A percentile compares a stretch with the other conserved stretches of the same genome.
phyloP scores from a whole-genome alignment of 1,139 yeast genomes.

The Yamadazyma songkhlaensis region DNA sequence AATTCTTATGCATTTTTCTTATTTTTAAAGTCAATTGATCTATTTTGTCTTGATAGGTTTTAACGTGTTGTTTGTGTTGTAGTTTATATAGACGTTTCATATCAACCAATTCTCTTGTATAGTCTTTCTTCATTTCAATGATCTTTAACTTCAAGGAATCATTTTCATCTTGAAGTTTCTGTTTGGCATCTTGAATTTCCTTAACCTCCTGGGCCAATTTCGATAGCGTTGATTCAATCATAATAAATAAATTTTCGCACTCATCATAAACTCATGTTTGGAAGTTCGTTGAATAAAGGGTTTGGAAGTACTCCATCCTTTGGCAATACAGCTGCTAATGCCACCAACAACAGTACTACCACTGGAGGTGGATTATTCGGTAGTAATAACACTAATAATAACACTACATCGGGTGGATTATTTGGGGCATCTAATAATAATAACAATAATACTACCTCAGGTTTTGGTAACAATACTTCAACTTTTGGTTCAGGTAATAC shows the following conservation, averaged over 20 bases:
- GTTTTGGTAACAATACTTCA: background rate
- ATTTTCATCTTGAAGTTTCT: constrained; percentile 7
- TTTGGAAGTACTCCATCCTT: constrained; percentile 3
- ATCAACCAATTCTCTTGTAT: constrained; percentile 7
- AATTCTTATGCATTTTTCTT: background rate
- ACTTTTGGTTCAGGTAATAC: background rate
- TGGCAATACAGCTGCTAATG: constrained; percentile 2
- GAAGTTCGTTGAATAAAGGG: constrained; percentile 5
- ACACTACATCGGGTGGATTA: constrained; percentile 10
- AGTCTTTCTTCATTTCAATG: constrained; percentile 7
- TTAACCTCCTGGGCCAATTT: constrained; percentile 6
- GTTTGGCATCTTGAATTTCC: background rate
- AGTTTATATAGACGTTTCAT: constrained; percentile 12
- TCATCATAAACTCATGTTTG: constrained; percentile 7
- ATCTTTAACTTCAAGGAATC: constrained; percentile 7
- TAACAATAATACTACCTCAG: background rate
- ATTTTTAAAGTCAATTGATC: constrained; percentile 1
- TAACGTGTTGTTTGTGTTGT: constrained; percentile 13
- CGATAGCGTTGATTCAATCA: constrained; percentile 8
- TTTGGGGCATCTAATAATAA: constrained; percentile 15
- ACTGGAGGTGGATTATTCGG: constrained; percentile 12
- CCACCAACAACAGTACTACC: constrained; percentile 1
- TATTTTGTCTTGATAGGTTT: constrained; percentile 12
- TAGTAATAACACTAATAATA: constrained; percentile 8
- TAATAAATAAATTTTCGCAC: constrained; percentile 6